These are phyloP conservation scores for Aspergillus mulundensis DNA, from an alignment of 495 filamentous ascomycete species.

Conservation along the genomic window DNA sequence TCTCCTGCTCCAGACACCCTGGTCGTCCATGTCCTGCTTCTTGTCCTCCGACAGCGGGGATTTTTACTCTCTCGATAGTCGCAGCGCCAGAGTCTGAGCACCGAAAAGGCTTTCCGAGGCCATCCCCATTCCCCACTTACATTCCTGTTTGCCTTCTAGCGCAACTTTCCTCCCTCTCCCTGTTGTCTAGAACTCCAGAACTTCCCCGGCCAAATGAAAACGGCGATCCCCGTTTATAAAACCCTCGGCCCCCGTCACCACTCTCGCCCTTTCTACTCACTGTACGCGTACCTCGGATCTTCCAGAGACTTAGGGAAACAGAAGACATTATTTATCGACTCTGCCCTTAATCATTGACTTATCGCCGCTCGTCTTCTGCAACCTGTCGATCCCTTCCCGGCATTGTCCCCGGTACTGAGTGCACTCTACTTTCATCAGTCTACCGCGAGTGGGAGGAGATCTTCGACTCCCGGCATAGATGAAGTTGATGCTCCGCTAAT, in stretches of 20 bases:
- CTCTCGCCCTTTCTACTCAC: background rate
- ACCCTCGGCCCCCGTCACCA: background rate
- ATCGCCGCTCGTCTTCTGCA: no score
- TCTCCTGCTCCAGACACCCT: background rate
- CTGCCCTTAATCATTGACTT: no score
- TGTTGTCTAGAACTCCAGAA: conserved; percentile 1
- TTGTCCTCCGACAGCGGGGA: background rate
- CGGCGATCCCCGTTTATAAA: conserved; percentile 1
- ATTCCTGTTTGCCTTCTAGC: conserved; percentile 2
- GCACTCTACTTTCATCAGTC: background rate
- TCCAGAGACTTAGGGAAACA: background rate
- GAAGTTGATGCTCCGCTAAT: conserved; percentile 2
- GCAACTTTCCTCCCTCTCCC: background rate
- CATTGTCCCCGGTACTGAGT: no score
- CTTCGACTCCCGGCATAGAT: background rate
- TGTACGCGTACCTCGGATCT: background rate
- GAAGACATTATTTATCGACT: no score
- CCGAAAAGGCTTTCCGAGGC: background rate
- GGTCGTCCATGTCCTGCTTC: background rate
- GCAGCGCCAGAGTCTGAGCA: background rate
- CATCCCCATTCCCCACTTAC: conserved; percentile 1
- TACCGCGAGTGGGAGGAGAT: background rate
- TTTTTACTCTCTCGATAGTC: background rate
- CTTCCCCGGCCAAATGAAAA: background rate
- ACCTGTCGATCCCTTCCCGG: no score